These are phyloP conservation scores for Claviceps cyperi DNA, from an alignment of 2,329 filamentous ascomycete genomes.

Conservation along the genomic window DNA sequence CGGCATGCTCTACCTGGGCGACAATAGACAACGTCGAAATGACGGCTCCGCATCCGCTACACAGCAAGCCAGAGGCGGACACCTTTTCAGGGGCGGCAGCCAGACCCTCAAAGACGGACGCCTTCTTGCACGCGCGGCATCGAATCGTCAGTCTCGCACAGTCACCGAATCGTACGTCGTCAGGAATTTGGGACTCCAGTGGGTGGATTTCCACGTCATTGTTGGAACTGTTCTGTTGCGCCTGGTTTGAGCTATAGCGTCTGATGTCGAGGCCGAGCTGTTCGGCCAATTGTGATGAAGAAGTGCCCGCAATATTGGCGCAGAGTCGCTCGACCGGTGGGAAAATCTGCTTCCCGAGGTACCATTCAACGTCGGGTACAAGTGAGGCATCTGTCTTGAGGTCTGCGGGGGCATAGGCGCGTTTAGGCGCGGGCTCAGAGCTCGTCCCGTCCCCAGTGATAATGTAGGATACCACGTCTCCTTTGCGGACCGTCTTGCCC, in stretches of 20 bases:
- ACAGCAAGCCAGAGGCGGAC: constrained; percentile 61
- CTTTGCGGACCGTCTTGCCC: constrained; percentile 77
- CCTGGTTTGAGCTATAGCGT: constrained; percentile 51
- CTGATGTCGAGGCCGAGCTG: constrained; percentile 83
- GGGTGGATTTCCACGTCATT: constrained; percentile 68
- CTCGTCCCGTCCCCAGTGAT: constrained; percentile 61
- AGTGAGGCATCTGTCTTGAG: constrained; percentile 62
- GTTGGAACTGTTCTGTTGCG: constrained; percentile 32
- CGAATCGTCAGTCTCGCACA: constrained; percentile 62
- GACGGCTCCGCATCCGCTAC: constrained; percentile 49
- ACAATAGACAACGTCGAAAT: constrained; percentile 62
- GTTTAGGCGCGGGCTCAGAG: constrained; percentile 65
- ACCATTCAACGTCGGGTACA: constrained; percentile 89
- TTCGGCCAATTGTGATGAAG: constrained; percentile 77
- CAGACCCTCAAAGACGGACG: constrained; percentile 65
- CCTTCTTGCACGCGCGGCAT: constrained; percentile 66
- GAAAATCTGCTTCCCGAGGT: constrained; percentile 95
- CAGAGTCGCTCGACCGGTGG: constrained; percentile 95
- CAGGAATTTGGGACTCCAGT: constrained; percentile 86
- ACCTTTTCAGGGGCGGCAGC: constrained; percentile 41
- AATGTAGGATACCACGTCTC: constrained; percentile 93
- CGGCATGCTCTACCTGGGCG: constrained; percentile 74
- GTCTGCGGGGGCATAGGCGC: constrained; percentile 77
- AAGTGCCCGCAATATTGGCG: constrained; percentile 87
- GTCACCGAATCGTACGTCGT: constrained; percentile 75